Base-by-base conservation (phyloP, 441 rosid genomes). In the Pelargonium myrrhifolium region DNA sequence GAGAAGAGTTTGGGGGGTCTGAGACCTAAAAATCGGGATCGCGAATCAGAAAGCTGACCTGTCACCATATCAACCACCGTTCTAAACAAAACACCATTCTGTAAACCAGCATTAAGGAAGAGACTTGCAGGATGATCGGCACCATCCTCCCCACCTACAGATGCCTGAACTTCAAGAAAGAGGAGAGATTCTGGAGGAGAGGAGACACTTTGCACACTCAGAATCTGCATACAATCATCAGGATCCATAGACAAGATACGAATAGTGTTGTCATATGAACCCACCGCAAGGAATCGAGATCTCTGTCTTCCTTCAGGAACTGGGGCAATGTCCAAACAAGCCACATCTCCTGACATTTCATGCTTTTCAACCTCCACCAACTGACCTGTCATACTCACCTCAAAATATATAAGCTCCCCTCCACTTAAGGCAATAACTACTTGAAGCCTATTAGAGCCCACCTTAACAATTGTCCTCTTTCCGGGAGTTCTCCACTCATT, bases 401-500 rank as follows among this genome's bases (percentile, higher is more conserved):
- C 98, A 62, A 93, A 93, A 72, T 93, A 93, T 64, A 91, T 89
- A 65, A 91, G 95, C 84, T 93, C 98, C 53, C 98, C 98, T 60
- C 98, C 98, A 68, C 89, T 93, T 76, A 93, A 67, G 15, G 98
- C 98, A 85, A 93, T 86, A 71, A 88, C 98, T 71, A 93, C 96
- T 75, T 93, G 98, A 65, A 89, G 87, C 56, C 98, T 85, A 74
- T 93, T 93, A 55, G 88, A 90, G 45, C 98, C 98, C 78, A 93
- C 98, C 77, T 93, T 90, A 71, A 89, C 98, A 77, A 90, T 91
- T 1, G 93, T 84, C 80, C 93, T 93, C 92, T 91, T 93, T 55
- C 98, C 98, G 68, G 98, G 98, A 63, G 98, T 93, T 78, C 96
- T 84, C 98, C 98, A 93, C 75, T 93, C 98, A 71, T 93, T 91